phyloP scores from a whole-genome alignment of 148 eudicot species.

The Dianthus caryophyllus region DNA sequence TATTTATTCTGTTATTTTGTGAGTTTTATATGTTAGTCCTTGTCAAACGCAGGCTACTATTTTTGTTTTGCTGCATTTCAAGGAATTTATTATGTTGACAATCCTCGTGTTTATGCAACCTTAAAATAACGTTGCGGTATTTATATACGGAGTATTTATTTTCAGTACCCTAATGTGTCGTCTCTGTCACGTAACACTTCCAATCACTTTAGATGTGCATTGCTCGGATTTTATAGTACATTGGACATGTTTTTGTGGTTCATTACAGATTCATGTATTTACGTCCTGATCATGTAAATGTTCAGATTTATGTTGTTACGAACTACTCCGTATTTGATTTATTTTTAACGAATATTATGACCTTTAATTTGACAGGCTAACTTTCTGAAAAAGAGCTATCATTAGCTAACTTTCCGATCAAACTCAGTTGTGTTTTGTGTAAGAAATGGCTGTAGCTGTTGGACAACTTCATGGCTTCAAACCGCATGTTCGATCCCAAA shows the following conservation, averaged over 20 bases:
- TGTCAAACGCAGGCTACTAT: no score
- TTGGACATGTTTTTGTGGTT: neutral
- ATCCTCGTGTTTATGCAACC: neutral
- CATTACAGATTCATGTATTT: neutral
- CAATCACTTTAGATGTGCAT: neutral
- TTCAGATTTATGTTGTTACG: no score
- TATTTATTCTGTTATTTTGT: neutral
- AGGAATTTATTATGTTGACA: no score
- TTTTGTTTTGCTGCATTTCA: no score
- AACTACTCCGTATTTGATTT: no score
- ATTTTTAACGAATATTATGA: no score
- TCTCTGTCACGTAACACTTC: neutral
- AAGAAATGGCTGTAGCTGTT: constrained; percentile 68
- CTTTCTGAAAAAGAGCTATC: constrained; percentile 27
- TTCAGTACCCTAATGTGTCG: neutral
- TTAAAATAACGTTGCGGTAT: neutral
- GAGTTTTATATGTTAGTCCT: neutral
- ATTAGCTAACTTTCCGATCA: constrained; percentile 37
- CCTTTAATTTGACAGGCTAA: constrained; percentile 29
- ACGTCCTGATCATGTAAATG: neutral
- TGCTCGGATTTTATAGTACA: neutral
- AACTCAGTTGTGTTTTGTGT: constrained; percentile 28
- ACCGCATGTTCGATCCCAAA: constrained; percentile 59
- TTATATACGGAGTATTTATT: no score
- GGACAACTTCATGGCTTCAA: constrained; percentile 61